Percentiles rank a stretch among this genome's conserved stretches.
phyloP scores from a whole-genome alignment of 768 basidiomycete genomes.

The Heimioporus sp. region DNA sequence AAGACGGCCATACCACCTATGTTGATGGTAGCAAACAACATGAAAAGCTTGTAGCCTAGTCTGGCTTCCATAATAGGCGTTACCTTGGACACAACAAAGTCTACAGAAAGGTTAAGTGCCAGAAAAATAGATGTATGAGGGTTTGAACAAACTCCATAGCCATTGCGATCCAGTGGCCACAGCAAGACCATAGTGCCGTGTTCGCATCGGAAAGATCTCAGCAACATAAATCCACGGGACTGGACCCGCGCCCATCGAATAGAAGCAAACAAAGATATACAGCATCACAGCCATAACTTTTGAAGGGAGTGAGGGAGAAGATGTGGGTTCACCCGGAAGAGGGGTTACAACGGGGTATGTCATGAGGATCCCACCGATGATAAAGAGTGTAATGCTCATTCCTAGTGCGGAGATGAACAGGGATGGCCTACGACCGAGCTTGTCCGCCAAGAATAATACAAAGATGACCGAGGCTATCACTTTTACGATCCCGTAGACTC shows the following conservation, averaged over 20 bases:
- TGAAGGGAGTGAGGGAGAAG: conserved; percentile 47
- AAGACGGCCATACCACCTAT: conserved; percentile 68
- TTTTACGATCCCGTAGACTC: conserved; percentile 69
- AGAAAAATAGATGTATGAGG: too few species aligned
- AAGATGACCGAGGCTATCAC: conserved; percentile 64
- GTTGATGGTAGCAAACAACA: conserved; percentile 77
- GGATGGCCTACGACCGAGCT: conserved; percentile 67
- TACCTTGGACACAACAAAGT: conserved; percentile 71
- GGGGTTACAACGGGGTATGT: conserved; percentile 57
- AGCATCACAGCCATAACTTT: conserved; percentile 86
- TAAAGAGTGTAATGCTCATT: conserved; percentile 80
- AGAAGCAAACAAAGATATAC: conserved; percentile 86
- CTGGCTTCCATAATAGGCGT: conserved; percentile 61
- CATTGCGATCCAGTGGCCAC: conserved; percentile 77
- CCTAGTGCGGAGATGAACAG: conserved; percentile 72
- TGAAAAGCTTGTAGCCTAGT: conserved; percentile 72
- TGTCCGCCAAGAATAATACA: conserved; percentile 66
- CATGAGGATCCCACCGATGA: conserved; percentile 82
- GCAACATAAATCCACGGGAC: conserved; percentile 68
- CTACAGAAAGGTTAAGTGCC: conserved; percentile 28
- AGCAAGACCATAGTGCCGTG: conserved; percentile 77
- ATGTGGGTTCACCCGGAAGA: conserved; percentile 36
- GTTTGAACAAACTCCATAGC: conserved; percentile 61
- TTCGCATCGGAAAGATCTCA: conserved; percentile 86
- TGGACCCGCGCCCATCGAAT: conserved; percentile 84